Evolutionary conservation across 345 rosid species (phyloP).

Genomic region (Salix suchowensis): DNA sequence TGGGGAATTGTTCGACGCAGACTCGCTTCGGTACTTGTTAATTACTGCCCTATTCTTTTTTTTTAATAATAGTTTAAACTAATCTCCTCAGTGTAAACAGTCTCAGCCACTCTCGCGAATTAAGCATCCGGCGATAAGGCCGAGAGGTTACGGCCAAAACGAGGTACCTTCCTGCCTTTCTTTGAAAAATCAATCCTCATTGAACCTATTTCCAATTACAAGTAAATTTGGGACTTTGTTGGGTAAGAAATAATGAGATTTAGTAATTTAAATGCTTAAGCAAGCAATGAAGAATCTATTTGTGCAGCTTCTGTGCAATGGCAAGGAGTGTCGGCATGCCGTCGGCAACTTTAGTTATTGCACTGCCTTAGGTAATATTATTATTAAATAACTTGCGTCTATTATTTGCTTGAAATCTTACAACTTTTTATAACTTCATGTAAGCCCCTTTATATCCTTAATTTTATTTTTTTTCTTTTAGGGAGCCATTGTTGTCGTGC

Average conservation of each 20-base stretch:
- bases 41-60: background rate
- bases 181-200: background rate
- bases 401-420: background rate
- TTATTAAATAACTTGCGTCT: background rate
- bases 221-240: too few species aligned
- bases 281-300: background rate
- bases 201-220: too few species aligned
- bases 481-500: background rate
- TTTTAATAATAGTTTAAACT: background rate
- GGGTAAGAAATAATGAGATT: too few species aligned
- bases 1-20: constrained; percentile 21
- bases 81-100: constrained; percentile 12
- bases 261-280: too few species aligned
- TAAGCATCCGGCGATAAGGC: constrained; percentile 2
- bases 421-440: background rate
- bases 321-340: background rate
- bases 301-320: background rate
- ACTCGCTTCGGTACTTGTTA: constrained; percentile 14
- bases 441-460: too few species aligned
- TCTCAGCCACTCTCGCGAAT: constrained; percentile 13
- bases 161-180: constrained; percentile 7
- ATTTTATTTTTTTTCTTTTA: background rate
- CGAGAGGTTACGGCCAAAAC: constrained; percentile 5
- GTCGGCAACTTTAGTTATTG: constrained; percentile 4
- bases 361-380: constrained; percentile 4